A percentile compares a stretch with the other conserved stretches of the same genome.
phyloP scores from a whole-genome alignment of 495 filamentous ascomycete genomes.

The Neurospora sp. region DNA sequence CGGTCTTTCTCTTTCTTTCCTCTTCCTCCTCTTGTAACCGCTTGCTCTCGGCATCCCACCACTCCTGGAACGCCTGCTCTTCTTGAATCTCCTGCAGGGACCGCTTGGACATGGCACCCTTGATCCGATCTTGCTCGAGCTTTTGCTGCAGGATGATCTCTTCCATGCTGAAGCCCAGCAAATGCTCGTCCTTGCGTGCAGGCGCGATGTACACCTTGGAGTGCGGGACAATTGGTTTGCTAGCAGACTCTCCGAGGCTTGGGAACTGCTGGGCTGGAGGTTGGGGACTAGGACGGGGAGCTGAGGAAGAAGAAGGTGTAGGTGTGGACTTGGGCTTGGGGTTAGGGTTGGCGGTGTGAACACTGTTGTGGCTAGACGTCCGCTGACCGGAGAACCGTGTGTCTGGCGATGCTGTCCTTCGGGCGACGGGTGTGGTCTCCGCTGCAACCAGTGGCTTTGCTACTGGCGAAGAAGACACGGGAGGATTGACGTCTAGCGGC shows the following conservation, averaged over 20 bases:
- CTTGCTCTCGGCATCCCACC: constrained; percentile 91
- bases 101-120: constrained; percentile 75
- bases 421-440: constrained; percentile 20
- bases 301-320: constrained; percentile 1
- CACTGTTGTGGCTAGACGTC: constrained; percentile 9
- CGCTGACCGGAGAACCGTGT: constrained; percentile 45
- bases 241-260: not conserved
- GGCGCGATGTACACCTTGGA: constrained; percentile 41
- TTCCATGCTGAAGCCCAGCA: constrained; percentile 61
- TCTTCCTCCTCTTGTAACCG: constrained; percentile 57
- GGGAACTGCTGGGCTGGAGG: not conserved
- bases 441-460: constrained; percentile 30
- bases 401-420: constrained; percentile 44
- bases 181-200: constrained; percentile 40
- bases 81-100: constrained; percentile 88
- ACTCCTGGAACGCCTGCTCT: constrained; percentile 93
- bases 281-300: constrained; percentile 7
- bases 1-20: constrained; percentile 23
- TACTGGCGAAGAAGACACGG: constrained; percentile 36
- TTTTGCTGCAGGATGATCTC: constrained; percentile 84
- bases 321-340: constrained; percentile 1
- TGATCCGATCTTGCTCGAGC: constrained; percentile 70
- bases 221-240: constrained; percentile 31
- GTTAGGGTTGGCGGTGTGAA: not conserved
- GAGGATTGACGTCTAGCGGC: constrained; percentile 13